Evolutionary conservation across 805 yeast species (phyloP).

Genomic region (Saccharomycopsis babjevae): DNA sequence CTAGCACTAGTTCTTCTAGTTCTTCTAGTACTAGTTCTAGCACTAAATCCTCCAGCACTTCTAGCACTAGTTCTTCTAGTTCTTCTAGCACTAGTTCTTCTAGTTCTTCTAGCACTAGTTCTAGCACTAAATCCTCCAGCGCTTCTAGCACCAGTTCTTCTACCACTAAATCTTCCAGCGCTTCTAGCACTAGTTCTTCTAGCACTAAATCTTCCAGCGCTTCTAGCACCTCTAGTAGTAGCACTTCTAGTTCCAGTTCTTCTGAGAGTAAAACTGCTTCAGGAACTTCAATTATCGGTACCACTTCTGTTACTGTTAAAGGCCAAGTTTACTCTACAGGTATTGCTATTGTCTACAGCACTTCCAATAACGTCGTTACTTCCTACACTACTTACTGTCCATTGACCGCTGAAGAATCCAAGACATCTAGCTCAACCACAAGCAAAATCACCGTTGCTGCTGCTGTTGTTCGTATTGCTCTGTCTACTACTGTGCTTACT

Average conservation of each 20-base stretch:
- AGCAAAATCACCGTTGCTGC: neutral
- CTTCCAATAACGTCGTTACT: constrained; percentile 15
- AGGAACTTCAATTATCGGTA: constrained; percentile 13
- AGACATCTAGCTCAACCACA: neutral
- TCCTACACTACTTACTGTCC: constrained; percentile 23
- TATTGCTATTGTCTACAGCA: constrained; percentile 1
- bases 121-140: too few relatives aligned
- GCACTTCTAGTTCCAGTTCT: constrained; percentile 16
- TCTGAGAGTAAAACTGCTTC: constrained; percentile 14
- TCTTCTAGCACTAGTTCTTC: constrained; percentile 15
- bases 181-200: constrained; percentile 11
- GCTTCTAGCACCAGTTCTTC: neutral
- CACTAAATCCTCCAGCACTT: constrained; percentile 13
- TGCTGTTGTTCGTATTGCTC: neutral
- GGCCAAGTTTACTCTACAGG: too few relatives aligned
- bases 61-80: constrained; percentile 17
- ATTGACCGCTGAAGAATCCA: constrained; percentile 16
- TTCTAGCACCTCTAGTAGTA: constrained; percentile 15
- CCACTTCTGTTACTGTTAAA: neutral
- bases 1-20: neutral
- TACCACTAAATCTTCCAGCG: constrained; percentile 4
- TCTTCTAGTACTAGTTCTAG: constrained; percentile 16
- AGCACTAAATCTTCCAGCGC: constrained; percentile 7
- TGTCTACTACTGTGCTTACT: constrained; percentile 1
- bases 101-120: constrained; percentile 18